Evolutionary conservation across 2,329 filamentous ascomycete species (phyloP).

Genomic region (Aspergillus sp.): DNA sequence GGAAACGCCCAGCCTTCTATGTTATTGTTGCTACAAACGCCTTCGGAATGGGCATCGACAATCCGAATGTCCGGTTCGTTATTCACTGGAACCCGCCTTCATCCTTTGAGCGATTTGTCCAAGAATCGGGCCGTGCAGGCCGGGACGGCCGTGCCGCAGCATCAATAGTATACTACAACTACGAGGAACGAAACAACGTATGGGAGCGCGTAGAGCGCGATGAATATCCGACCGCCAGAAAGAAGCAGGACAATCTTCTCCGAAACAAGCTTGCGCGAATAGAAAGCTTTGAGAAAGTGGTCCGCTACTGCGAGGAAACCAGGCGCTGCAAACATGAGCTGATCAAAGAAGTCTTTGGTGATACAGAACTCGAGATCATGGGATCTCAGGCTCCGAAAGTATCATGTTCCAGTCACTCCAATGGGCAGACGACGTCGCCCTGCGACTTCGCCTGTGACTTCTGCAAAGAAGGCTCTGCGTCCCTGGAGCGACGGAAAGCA

Average conservation of each 20-base stretch:
- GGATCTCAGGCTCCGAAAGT: slow-evolving; percentile 23
- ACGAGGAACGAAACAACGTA: slow-evolving; percentile 78
- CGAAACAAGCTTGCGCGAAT: slow-evolving; percentile 47
- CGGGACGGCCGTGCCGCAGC: slow-evolving; percentile 83
- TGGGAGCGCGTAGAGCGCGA: slow-evolving; percentile 52
- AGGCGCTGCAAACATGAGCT: slow-evolving; percentile 70
- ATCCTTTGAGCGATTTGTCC: slow-evolving; percentile 93
- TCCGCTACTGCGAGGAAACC: slow-evolving; percentile 79
- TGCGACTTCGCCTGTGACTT: slow-evolving; percentile 78
- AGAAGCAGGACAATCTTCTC: slow-evolving; percentile 4
- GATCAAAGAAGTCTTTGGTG: slow-evolving; percentile 77
- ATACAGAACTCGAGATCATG: slow-evolving; percentile 44
- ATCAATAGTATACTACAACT: slow-evolving; percentile 88
- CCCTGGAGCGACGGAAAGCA: slow-evolving; percentile 57
- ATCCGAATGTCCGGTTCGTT: slow-evolving; percentile 90
- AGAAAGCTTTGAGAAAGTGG: slow-evolving; percentile 65
- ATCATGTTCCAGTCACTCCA: neutral
- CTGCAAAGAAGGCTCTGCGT: slow-evolving; percentile 65
- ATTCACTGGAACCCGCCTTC: slow-evolving; percentile 93
- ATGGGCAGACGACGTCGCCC: slow-evolving; percentile 36
- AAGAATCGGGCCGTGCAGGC: slow-evolving; percentile 89
- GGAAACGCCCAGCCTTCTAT: slow-evolving; percentile 66
- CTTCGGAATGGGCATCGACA: slow-evolving; percentile 98
- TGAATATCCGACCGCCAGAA: neutral
- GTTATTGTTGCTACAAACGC: slow-evolving; percentile 94